phyloP scores from a whole-genome alignment of 139 green algal species.

The Haematococcus sp. region DNA sequence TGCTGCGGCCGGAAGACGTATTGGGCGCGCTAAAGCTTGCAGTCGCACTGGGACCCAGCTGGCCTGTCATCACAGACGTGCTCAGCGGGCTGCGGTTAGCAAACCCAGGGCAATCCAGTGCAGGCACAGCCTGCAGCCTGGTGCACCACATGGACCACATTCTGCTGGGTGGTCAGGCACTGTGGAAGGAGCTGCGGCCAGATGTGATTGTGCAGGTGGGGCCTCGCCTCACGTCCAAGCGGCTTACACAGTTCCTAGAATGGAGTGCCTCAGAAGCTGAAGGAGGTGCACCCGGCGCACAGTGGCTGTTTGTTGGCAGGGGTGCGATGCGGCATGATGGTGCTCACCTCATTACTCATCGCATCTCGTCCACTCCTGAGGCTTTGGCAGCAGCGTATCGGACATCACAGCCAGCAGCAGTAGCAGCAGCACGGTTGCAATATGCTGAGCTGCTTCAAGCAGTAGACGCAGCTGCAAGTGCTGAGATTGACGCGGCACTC shows the following conservation, averaged over 20 bases:
- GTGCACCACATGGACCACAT: conserved; percentile 80
- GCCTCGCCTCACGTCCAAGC: conserved; percentile 82
- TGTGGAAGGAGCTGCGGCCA: conserved; percentile 64
- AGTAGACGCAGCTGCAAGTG: conserved; percentile 37
- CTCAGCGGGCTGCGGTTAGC: conserved; percentile 75
- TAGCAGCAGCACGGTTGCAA: conserved; percentile 3
- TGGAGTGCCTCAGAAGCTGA: conserved; percentile 18
- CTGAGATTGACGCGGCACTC: conserved; percentile 39
- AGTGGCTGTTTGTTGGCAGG: conserved; percentile 40
- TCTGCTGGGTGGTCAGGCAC: conserved; percentile 50
- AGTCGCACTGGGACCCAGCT: conserved; percentile 55
- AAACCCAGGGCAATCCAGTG: no score
- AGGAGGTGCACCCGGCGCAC: conserved; percentile 32
- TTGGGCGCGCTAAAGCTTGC: conserved; percentile 53
- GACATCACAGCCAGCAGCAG: conserved; percentile 20
- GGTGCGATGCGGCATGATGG: conserved; percentile 72
- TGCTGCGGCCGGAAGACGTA: conserved; percentile 48
- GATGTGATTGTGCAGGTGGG: conserved; percentile 86
- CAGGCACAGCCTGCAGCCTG: conserved; percentile 11
- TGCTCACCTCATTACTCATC: conserved; percentile 61
- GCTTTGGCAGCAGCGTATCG: neutral
- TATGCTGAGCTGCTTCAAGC: conserved; percentile 39
- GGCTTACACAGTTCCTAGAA: conserved; percentile 75
- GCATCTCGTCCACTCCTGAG: conserved; percentile 38
- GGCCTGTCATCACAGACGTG: conserved; percentile 86